Base-by-base conservation (phyloP, 2,329 filamentous ascomycete species). In the Dothidotthia symphoricarpi region DNA sequence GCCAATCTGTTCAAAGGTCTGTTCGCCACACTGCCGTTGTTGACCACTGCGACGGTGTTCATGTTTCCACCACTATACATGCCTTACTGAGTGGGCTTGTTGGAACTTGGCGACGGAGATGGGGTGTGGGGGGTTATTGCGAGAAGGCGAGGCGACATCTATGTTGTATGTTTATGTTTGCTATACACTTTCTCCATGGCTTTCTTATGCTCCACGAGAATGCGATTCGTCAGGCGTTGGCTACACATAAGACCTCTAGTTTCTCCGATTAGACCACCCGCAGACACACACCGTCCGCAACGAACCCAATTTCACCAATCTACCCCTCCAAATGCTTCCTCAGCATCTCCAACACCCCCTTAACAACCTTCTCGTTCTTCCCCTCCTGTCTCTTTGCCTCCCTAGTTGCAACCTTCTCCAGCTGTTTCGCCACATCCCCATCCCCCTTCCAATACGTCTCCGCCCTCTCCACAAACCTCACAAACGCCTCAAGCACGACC, bases 341-440 rank as follows among this genome's bases (percentile, higher is more conserved):
- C 31, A 58, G 40, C 40, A 36, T 46, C 13, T 43, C 49, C 45
- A 55, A 32, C 14, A 48, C 45, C n/a, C 36, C 44, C 5, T 24
- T 41, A 28, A 58, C 43, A 24, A 54, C 43, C 45, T 57, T 54
- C 34, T 57, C 55, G 66, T 97, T 98, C 6, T 75, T 74, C n/a
- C 82, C 79, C 57, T 96, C 96, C 60, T 90, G 91, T 22, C 93
- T 80, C 72, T 93, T 96, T 7, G 89, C 89, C 75, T 98, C 93
- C 40, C 91, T 80, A 12, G 91, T 65, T 3, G 55, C 4, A 80
- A 81, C 90, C 70, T 84, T 86, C 40, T 64, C 67, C 70, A 90
- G 82, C 52, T 83, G 76, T 7, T 78, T 74, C 47, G 84, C 77
- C 5, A 66, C 63, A 31, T 72, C 68, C 68, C 75, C 66, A 27